These are phyloP conservation scores for Oryza punctata DNA, from an alignment of 176 grass and related monocot species.

Conservation along the genomic window DNA sequence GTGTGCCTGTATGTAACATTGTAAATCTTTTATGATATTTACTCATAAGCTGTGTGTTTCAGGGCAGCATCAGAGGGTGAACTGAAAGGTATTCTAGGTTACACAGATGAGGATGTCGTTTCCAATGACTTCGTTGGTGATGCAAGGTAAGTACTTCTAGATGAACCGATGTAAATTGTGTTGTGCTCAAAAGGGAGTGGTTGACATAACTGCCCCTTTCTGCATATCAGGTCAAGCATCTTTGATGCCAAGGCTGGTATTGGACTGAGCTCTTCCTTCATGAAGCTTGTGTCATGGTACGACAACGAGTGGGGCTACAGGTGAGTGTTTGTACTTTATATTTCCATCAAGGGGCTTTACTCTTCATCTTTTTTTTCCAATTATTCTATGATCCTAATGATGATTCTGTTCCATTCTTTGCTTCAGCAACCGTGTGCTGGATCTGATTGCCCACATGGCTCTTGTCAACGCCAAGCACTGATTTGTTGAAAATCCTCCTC, in stretches of 20 bases:
- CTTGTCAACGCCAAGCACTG: slow-evolving; percentile 68
- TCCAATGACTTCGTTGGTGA: slow-evolving; percentile 97
- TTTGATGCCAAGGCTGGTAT: slow-evolving; percentile 99
- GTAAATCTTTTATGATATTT: not conserved
- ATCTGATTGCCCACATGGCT: slow-evolving; percentile 90
- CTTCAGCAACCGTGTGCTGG: slow-evolving; percentile 88
- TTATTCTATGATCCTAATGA: not conserved
- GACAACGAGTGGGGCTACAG: slow-evolving; percentile 99
- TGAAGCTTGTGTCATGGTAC: slow-evolving; percentile 98
- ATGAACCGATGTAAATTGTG: not conserved
- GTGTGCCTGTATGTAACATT: not conserved
- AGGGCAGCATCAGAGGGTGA: slow-evolving; percentile 84
- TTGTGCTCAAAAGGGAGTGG: not conserved
- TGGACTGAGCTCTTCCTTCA: slow-evolving; percentile 84
- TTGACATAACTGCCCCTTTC: not conserved
- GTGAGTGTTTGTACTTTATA: slow-evolving; percentile 36
- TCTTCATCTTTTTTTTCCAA: not conserved
- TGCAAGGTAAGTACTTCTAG: slow-evolving; percentile 51
- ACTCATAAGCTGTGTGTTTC: slow-evolving; percentile 4
- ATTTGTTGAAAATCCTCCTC: slow-evolving; percentile 1
- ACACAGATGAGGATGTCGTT: slow-evolving; percentile 95
- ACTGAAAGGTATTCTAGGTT: slow-evolving; percentile 93
- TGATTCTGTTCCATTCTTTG: not conserved
- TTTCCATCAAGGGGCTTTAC: too few species aligned
- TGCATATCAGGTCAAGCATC: slow-evolving; percentile 81